These are phyloP conservation scores for Starmerella ratchasimensis DNA, from an alignment of 805 yeast species.

Conservation along the genomic window DNA sequence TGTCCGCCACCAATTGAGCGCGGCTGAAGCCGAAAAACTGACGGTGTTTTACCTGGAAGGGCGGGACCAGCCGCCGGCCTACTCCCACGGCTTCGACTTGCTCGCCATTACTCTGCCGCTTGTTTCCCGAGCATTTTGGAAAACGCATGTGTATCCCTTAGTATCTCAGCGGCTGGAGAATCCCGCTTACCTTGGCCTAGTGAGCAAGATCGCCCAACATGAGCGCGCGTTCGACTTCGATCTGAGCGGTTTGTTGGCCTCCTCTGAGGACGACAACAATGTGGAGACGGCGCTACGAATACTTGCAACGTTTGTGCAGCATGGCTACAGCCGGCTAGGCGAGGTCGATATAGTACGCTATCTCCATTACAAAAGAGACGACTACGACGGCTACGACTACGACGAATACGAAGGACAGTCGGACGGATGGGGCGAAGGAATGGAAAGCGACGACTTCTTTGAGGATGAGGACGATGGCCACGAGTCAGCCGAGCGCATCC, in stretches of 20 bases:
- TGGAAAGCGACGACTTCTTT: background rate
- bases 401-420: background rate
- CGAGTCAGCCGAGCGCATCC: background rate
- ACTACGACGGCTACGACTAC: background rate
- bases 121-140: background rate
- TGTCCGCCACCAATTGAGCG: conserved; percentile 1
- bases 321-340: background rate
- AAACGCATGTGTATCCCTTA: background rate
- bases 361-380: background rate
- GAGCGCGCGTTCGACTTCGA: background rate
- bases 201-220: background rate
- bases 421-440: background rate
- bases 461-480: background rate
- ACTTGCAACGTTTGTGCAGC: background rate
- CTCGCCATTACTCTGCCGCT: background rate
- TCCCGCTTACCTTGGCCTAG: background rate
- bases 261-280: background rate
- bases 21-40: conserved; percentile 3
- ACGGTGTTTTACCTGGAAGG: background rate
- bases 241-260: too few species aligned
- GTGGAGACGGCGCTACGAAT: background rate
- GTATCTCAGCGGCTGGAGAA: background rate
- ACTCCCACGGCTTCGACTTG: conserved; percentile 1
- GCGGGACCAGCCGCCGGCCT: background rate
- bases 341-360: too few species aligned